Evolutionary conservation across 1,284 basidiomycete species (phyloP).

Genomic region (Uromyces viciae-fabae): DNA sequence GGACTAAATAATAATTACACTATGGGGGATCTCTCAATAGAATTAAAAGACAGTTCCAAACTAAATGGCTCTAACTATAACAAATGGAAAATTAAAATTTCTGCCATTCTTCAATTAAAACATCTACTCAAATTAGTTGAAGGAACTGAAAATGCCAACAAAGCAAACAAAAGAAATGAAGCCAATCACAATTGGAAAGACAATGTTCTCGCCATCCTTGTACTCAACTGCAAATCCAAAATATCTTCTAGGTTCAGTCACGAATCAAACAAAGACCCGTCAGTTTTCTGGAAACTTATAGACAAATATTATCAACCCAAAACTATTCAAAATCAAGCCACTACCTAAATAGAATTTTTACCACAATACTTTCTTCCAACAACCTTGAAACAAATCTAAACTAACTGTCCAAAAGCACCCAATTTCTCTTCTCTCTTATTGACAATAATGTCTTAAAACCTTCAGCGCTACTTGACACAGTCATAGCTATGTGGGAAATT

Average conservation of each 20-base stretch:
- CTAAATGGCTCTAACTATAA: background rate
- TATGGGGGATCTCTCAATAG: background rate
- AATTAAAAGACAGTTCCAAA: background rate
- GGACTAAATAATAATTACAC: background rate
- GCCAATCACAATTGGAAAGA: background rate
- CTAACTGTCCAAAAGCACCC: too few relatives aligned
- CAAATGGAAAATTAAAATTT: slow-evolving; percentile 3
- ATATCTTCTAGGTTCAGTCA: background rate
- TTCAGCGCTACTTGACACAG: background rate
- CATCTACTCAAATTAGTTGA: background rate
- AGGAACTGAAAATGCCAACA: background rate
- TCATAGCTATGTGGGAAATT: background rate
- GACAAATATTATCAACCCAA: slow-evolving; percentile 10
- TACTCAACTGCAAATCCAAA: background rate
- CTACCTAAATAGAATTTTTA: too few relatives aligned
- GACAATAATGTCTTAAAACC: too few relatives aligned
- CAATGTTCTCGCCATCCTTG: background rate
- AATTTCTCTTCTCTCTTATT: too few relatives aligned
- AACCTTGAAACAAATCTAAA: too few relatives aligned
- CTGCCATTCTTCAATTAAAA: background rate
- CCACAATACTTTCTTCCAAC: too few relatives aligned
- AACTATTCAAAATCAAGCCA: slow-evolving; percentile 5
- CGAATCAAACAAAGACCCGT: background rate
- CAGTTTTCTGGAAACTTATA: background rate
- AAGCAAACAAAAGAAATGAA: background rate